These are phyloP conservation scores for Moesziomyces sp. DNA, from an alignment of 1,284 basidiomycete genomes.

Conservation along the genomic window DNA sequence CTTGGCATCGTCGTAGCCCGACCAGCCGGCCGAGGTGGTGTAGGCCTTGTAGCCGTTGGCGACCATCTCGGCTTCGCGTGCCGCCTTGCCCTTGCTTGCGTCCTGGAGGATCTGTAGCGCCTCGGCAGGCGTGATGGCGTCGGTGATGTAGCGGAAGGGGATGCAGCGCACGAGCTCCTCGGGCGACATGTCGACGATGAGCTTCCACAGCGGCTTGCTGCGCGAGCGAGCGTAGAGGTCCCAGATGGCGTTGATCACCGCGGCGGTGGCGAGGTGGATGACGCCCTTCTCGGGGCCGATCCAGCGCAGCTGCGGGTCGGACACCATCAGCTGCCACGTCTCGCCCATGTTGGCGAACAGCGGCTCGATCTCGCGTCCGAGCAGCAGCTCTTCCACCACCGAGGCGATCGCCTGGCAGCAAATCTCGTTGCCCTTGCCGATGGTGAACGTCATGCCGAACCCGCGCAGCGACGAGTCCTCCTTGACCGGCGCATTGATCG, in stretches of 20 bases:
- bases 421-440: constrained; percentile 73
- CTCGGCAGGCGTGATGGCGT: constrained; percentile 89
- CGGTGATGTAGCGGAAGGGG: constrained; percentile 87
- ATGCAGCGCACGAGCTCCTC: constrained; percentile 84
- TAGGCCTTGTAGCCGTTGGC: constrained; percentile 85
- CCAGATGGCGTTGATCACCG: constrained; percentile 76
- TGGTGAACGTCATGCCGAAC: constrained; percentile 57
- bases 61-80: constrained; percentile 64
- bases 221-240: constrained; percentile 82
- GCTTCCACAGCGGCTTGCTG: constrained; percentile 84
- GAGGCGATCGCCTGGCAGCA: constrained; percentile 69
- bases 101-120: constrained; percentile 83
- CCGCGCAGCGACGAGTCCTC: constrained; percentile 72
- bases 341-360: constrained; percentile 83
- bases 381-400: constrained; percentile 75
- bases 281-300: constrained; percentile 85
- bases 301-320: constrained; percentile 55
- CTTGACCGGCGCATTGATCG: constrained; percentile 50
- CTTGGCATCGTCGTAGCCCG: constrained; percentile 86
- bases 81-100: constrained; percentile 80
- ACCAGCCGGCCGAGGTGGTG: constrained; percentile 84
- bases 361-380: constrained; percentile 84
- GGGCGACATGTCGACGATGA: constrained; percentile 83
- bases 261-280: constrained; percentile 82
- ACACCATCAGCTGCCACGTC: constrained; percentile 51